Base-by-base conservation (phyloP, 164 flowering plant species). In the Hamamelis virginiana region DNA sequence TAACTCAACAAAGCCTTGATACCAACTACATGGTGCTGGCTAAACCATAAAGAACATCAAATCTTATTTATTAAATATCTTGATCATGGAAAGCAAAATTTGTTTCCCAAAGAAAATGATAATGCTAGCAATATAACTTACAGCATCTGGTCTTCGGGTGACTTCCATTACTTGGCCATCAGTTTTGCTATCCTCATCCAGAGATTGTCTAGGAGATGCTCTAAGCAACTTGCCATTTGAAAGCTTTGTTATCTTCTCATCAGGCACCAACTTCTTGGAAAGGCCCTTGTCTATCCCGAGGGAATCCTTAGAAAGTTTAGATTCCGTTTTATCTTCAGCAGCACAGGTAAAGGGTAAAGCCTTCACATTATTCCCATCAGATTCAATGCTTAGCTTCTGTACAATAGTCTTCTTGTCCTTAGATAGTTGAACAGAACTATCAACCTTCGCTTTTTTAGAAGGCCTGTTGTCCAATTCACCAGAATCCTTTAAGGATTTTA, bases 61-160 rank as follows among this genome's bases (percentile, higher is more conserved):
- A 2, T 8, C 22, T 6, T 10, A 14, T 9, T 21, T 3, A 26
- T 55, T 25, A 55, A 22, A 55, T 26, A 55, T 23, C 58, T 55
- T 21, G 11, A 6, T 18, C 26, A 2, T 55, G 21, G 58, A 55
- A 21, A 55, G 21, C n/a, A n/a, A n/a, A 10, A 21, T 10, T 19
- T 9, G 8, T 55, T 55, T 6, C 11, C 16, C 46, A 23, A 27
- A 18, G 44, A n/a, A 15, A 51, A 45, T 33, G 9, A 64, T 62
- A 51, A 51, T 16, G n/a, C 69, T n/a, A 62, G 44, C 33, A 52
- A 63, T 51, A 60, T 16, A 74, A 86, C 93, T 86, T 86, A 87
- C 97, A 71, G 63, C 71, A 72, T 72, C 69, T 50, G 87, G 89
- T 66, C 81, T 83, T 72, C 77, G 76, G 50, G 83, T 74, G 44